Evolutionary conservation across 2,329 filamentous ascomycete species (phyloP).

Genomic region (Hypomyces rosellus): DNA sequence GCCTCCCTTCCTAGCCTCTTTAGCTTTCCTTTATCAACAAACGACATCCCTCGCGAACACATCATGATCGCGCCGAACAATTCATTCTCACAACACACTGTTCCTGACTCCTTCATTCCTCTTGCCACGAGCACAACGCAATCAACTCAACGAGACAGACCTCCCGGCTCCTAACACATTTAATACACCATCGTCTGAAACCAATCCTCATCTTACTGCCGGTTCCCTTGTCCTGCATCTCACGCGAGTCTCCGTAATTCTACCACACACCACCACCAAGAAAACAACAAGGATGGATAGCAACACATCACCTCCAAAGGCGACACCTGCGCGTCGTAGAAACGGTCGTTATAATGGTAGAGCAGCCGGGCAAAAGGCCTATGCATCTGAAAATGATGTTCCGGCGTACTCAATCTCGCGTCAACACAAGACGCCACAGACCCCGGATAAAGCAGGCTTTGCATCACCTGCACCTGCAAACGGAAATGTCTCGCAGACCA

Average conservation of each 20-base stretch:
- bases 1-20: background rate
- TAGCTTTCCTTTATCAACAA: background rate
- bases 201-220: background rate
- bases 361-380: slow-evolving; percentile 43
- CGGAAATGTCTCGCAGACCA: slow-evolving; percentile 18
- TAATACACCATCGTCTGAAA: background rate
- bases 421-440: slow-evolving; percentile 33
- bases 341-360: slow-evolving; percentile 36
- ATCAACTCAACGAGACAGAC: background rate
- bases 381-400: slow-evolving; percentile 53
- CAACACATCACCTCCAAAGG: slow-evolving; percentile 25
- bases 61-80: background rate
- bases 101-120: background rate
- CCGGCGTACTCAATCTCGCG: slow-evolving; percentile 25
- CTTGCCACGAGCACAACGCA: background rate
- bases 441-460: slow-evolving; percentile 39
- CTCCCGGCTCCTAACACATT: background rate
- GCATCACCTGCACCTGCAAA: slow-evolving; percentile 28
- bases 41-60: background rate
- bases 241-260: background rate
- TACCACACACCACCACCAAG: background rate
- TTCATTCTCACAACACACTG: background rate
- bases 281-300: slow-evolving; percentile 26
- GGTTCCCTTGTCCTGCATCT: background rate
- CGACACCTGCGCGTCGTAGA: slow-evolving; percentile 31